A percentile compares a stretch with the other conserved stretches of the same genome.
These are phyloP conservation scores for Eimeria falciformis DNA, from an alignment of 169 alveolate species.

Conservation along the genomic window DNA sequence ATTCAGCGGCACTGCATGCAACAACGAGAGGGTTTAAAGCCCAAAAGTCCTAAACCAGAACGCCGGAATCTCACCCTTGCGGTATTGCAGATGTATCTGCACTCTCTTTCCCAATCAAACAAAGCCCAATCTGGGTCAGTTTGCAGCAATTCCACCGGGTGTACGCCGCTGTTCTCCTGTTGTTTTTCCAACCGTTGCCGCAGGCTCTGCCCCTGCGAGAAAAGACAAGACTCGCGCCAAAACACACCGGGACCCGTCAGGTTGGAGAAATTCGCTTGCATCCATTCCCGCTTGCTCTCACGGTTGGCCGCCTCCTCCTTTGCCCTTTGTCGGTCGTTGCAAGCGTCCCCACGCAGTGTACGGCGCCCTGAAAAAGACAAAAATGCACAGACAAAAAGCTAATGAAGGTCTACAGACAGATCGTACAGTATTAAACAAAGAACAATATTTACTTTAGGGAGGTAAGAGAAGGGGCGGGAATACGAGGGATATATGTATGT, in stretches of 20 bases:
- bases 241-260: constrained; percentile 84
- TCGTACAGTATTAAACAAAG: too few species aligned
- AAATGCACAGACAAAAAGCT: too few species aligned
- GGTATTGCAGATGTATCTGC: constrained; percentile 62
- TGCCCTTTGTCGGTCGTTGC: constrained; percentile 74
- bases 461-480: not conserved
- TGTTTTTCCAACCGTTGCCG: constrained; percentile 73
- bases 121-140: constrained; percentile 64
- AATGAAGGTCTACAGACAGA: too few species aligned
- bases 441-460: not conserved
- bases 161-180: constrained; percentile 49
- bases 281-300: constrained; percentile 83
- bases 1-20: too few species aligned
- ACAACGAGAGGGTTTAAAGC: too few species aligned
- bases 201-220: constrained; percentile 78
- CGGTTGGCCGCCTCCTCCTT: constrained; percentile 80
- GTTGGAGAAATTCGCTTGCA: constrained; percentile 84
- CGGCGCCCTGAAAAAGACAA: constrained; percentile 22
- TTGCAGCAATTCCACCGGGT: constrained; percentile 51
- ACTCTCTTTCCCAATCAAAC: constrained; percentile 65
- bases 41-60: too few species aligned
- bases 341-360: constrained; percentile 57
- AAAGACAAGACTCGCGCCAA: constrained; percentile 83
- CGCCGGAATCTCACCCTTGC: constrained; percentile 18
- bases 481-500: not conserved